Evolutionary conservation across 805 yeast species (phyloP).

Genomic region (Myxozyma vanderwaltii): DNA sequence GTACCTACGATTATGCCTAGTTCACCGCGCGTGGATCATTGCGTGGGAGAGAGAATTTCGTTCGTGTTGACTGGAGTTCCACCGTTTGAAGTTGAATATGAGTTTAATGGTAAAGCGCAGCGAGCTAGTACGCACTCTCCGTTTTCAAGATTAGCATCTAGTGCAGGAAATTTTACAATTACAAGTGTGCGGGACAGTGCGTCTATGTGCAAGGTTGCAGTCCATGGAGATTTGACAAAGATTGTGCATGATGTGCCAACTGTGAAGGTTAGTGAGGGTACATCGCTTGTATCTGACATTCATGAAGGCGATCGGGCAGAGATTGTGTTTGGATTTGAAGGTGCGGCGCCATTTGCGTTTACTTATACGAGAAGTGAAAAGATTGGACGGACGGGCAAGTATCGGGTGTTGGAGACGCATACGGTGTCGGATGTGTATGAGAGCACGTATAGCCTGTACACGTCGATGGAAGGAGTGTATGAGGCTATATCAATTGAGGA

Average conservation of each 20-base stretch:
- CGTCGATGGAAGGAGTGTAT: constrained; percentile 88
- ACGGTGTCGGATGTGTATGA: constrained; percentile 63
- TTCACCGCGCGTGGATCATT: constrained; percentile 55
- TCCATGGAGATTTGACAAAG: constrained; percentile 41
- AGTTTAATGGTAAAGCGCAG: constrained; percentile 64
- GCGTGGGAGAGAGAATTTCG: constrained; percentile 90
- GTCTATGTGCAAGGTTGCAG: constrained; percentile 57
- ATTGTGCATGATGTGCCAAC: constrained; percentile 67
- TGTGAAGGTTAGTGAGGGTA: constrained; percentile 83
- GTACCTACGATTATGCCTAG: constrained; percentile 65
- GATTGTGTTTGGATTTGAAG: constrained; percentile 75
- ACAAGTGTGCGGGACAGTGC: constrained; percentile 72
- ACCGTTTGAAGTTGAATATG: constrained; percentile 75
- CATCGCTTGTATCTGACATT: constrained; percentile 70
- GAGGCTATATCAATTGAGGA: constrained; percentile 91
- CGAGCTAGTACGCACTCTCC: constrained; percentile 54
- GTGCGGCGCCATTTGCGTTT: constrained; percentile 87
- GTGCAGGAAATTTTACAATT: constrained; percentile 74
- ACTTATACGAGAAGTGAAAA: constrained; percentile 77
- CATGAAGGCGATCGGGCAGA: constrained; percentile 96
- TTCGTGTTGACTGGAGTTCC: constrained; percentile 76
- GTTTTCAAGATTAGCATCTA: constrained; percentile 72
- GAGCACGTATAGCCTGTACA: constrained; percentile 67
- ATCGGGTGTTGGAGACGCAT: constrained; percentile 59
- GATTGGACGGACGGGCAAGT: constrained; percentile 42